Base-by-base conservation (phyloP, 2,329 filamentous ascomycete species). In the Botrytis tulipae region DNA sequence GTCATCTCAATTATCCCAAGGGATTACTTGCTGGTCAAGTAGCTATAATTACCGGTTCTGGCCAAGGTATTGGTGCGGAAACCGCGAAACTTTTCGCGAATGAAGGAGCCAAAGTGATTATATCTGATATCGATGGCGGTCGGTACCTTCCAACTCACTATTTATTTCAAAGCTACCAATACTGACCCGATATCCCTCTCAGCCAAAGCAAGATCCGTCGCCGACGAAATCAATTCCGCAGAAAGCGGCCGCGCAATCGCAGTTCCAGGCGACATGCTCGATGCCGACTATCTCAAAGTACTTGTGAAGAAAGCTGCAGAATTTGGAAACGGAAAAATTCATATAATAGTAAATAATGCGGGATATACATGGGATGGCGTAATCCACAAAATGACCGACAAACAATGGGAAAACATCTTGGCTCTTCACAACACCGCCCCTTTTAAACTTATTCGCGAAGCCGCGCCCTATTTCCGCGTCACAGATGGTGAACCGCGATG, bases 361-460 rank as follows among this genome's bases (percentile, higher is more conserved):
- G 94, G 93, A 60, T 97, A 93, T 83, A 97, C 94, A 0, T 97
- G 94, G 93, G 94, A 97, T 82, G 94, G 92, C 10, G 93, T 97
- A 57, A 94, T 97, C 77, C 93, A 97, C 86, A 97, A 96, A 87
- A 95, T 94, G 86, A 92, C 91, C 25, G 93, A 97, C 85, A 93
- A 93, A 84, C 93, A 97, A 86, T 97, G 93, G 93, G 92, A 96
- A 76, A 94, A 92, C 69, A 97, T 97, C 82, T 84, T 97, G 44
- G 89, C 91, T 35, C 86, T 97, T 66, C 94, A 97, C 86, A 91
- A 88, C 81, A 96, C 93, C 20, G 93, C 92, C 3, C 94, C 94
- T 18, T 97, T 97, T 86, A 91, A 91, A 81, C 90, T 97, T 71
- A 85, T 96, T 75, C 89, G 94, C 72, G 91, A 90, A 63, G 93